Percentiles rank a stretch among this genome's conserved stretches.
Conservation (phyloP, 2,329 filamentous ascomycete genomes). For the Achaetomium macrosporum region DNA sequence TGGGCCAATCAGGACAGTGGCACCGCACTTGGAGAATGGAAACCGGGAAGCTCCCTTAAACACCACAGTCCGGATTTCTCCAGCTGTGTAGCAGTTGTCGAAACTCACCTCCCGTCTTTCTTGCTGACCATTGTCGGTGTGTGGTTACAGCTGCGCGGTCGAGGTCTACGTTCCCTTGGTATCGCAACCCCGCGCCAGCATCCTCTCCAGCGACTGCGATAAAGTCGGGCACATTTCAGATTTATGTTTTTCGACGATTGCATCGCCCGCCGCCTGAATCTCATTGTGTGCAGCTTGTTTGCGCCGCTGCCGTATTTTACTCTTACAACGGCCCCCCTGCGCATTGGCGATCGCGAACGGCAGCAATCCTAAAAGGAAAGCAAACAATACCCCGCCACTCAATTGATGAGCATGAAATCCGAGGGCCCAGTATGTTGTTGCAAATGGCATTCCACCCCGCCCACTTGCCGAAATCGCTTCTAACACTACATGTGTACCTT, state of each 20-base stretch:
- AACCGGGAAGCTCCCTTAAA: conserved; percentile 18
- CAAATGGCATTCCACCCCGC: background rate
- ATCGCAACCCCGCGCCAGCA: background rate
- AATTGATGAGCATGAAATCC: conserved; percentile 20
- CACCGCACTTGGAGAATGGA: conserved; percentile 2
- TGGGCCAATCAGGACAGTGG: conserved; percentile 17
- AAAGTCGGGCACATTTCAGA: too few species aligned
- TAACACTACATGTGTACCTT: conserved; percentile 11
- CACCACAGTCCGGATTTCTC: conserved; percentile 14
- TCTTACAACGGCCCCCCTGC: background rate
- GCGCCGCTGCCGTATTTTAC: background rate
- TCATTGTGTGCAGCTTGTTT: too few species aligned
- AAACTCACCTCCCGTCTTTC: conserved; percentile 4
- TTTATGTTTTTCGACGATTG: background rate
- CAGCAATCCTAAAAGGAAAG: background rate
- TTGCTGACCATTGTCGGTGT: conserved; percentile 7
- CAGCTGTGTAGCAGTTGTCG: conserved; percentile 7
- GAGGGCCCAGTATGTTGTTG: conserved; percentile 22
- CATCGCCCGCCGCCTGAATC: too few species aligned
- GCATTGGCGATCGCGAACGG: background rate
- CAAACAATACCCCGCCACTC: background rate
- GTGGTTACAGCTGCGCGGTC: conserved; percentile 4
- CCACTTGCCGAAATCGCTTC: background rate
- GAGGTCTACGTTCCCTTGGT: conserved; percentile 6
- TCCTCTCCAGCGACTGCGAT: background rate